phyloP scores from a whole-genome alignment of 495 filamentous ascomycete genomes.

The Podospora tetraspora region DNA sequence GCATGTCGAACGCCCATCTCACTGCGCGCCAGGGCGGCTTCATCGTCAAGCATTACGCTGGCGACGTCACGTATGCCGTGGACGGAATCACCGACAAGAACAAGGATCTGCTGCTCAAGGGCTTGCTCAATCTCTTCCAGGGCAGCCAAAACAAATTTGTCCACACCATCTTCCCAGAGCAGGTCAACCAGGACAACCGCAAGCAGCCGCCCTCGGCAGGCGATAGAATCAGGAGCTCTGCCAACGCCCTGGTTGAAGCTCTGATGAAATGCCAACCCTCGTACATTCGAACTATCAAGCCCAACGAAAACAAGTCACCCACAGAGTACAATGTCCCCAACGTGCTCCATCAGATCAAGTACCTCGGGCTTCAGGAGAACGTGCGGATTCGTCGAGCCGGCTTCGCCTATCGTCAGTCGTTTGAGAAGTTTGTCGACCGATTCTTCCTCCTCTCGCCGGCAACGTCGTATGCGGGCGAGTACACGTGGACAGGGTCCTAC shows the following conservation, averaged over 20 bases:
- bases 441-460: conserved; percentile 95
- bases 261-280: conserved; percentile 96
- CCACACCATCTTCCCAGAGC: conserved; percentile 80
- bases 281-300: conserved; percentile 99
- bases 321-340: conserved; percentile 86
- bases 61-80: conserved; percentile 92
- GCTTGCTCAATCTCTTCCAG: conserved; percentile 81
- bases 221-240: conserved; percentile 94
- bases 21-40: conserved; percentile 92
- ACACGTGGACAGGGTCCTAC: conserved; percentile 87
- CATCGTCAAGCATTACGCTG: conserved; percentile 98
- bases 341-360: conserved; percentile 98
- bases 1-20: conserved; percentile 85
- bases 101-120: conserved; percentile 96
- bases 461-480: conserved; percentile 93
- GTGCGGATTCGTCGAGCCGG: conserved; percentile 94
- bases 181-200: conserved; percentile 94
- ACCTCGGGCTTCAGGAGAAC: conserved; percentile 97
- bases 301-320: conserved; percentile 96
- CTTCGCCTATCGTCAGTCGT: conserved; percentile 96
- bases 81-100: conserved; percentile 99
- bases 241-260: conserved; percentile 91
- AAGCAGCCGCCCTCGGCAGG: conserved; percentile 90
- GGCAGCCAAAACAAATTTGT: conserved; percentile 80
- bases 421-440: conserved; percentile 96